Percentiles rank a stretch among this genome's conserved stretches.
Evolutionary conservation across 805 yeast species (phyloP).

Genomic region (Lipomyces japonicus): DNA sequence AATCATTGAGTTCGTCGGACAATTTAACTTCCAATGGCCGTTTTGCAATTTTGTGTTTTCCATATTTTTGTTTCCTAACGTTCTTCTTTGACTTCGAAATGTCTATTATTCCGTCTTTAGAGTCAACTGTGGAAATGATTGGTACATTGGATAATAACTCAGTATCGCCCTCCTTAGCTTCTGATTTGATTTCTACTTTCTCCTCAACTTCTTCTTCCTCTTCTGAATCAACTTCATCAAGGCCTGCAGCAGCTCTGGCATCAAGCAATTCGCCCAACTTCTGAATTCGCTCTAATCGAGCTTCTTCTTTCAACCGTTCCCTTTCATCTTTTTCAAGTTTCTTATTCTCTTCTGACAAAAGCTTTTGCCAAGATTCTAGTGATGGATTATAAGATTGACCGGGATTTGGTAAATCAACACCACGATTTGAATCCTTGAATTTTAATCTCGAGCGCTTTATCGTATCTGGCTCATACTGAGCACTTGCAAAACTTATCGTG

Average conservation of each 20-base stretch:
- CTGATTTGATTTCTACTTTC: slow-evolving; percentile 52
- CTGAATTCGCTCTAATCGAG: slow-evolving; percentile 60
- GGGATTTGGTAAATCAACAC: slow-evolving; percentile 58
- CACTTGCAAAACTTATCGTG: slow-evolving; percentile 9
- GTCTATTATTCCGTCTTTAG: slow-evolving; percentile 42
- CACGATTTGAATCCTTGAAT: slow-evolving; percentile 47
- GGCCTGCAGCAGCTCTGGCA: slow-evolving; percentile 48
- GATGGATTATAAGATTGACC: slow-evolving; percentile 95
- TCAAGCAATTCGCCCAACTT: slow-evolving; percentile 60
- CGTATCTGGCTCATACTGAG: slow-evolving; percentile 42
- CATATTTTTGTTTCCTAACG: slow-evolving; percentile 30
- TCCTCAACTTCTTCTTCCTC: slow-evolving; percentile 48
- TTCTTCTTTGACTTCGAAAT: slow-evolving; percentile 33
- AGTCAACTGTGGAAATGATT: not conserved
- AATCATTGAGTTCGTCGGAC: slow-evolving; percentile 81
- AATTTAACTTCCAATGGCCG: slow-evolving; percentile 68
- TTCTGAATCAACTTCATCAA: slow-evolving; percentile 40
- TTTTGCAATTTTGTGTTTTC: slow-evolving; percentile 38
- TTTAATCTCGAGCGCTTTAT: slow-evolving; percentile 56
- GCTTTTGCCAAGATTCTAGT: slow-evolving; percentile 70
- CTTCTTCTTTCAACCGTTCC: slow-evolving; percentile 56
- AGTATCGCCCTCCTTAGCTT: slow-evolving; percentile 41
- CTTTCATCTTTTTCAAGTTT: slow-evolving; percentile 59
- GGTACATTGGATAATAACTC: not conserved
- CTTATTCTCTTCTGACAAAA: slow-evolving; percentile 63